Conservation (phyloP, 2,329 filamentous ascomycete genomes). For the Stachybotrys echinatus region DNA sequence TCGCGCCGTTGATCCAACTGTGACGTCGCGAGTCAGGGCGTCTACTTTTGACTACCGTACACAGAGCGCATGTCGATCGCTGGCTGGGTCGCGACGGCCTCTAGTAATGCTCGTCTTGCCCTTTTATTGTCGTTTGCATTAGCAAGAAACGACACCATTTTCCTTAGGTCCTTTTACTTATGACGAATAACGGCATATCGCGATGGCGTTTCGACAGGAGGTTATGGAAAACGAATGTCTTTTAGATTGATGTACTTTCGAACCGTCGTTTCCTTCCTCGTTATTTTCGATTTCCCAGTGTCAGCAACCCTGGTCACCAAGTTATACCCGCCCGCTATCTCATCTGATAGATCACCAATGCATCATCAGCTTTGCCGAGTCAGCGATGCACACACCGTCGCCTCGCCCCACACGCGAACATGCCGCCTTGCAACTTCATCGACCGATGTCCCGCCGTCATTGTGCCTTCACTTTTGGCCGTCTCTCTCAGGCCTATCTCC, state of each 20-base stretch:
- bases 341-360: constrained; percentile 5
- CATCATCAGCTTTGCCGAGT: neutral
- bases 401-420: neutral
- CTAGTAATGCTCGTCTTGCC: too few relatives aligned
- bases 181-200: constrained; percentile 11
- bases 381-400: neutral
- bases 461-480: neutral
- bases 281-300: neutral
- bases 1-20: neutral
- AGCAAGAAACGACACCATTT: neutral
- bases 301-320: neutral
- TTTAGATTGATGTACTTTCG: neutral
- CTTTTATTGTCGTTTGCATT: too few relatives aligned
- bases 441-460: neutral
- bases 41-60: neutral
- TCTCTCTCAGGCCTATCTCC: too few relatives aligned
- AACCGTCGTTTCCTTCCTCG: neutral
- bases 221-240: constrained; percentile 2
- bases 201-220: constrained; percentile 12
- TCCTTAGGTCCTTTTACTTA: constrained; percentile 4
- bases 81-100: neutral
- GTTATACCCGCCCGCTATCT: neutral
- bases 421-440: neutral
- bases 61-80: too few relatives aligned
- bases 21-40: neutral